These are phyloP conservation scores for Rhipidocladum racemiflorum DNA, from an alignment of 176 grass and related monocot genomes.

Conservation along the genomic window DNA sequence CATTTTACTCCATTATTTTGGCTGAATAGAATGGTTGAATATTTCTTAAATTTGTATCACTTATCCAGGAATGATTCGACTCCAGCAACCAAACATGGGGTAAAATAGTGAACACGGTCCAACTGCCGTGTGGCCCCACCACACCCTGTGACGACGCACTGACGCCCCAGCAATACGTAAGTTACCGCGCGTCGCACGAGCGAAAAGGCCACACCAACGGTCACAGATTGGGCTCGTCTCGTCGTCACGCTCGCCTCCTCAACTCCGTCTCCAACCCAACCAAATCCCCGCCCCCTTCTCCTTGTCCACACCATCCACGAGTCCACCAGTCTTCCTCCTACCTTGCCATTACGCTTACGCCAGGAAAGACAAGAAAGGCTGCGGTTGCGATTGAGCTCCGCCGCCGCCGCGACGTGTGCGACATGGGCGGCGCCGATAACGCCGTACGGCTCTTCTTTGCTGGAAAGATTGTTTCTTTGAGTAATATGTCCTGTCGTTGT, in stretches of 20 bases:
- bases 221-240: conserved; percentile 38
- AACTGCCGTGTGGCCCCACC: background rate
- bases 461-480: conserved; percentile 11
- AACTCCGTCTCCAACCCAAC: background rate
- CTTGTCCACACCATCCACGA: background rate
- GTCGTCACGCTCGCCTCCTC: background rate
- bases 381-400: background rate
- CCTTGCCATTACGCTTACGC: background rate
- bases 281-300: background rate
- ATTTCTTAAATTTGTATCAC: too few relatives aligned
- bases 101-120: too few relatives aligned
- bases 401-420: background rate
- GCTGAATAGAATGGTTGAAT: too few relatives aligned
- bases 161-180: background rate
- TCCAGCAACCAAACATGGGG: too few relatives aligned
- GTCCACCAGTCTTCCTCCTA: too few relatives aligned
- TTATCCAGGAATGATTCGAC: too few relatives aligned
- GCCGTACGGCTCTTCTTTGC: conserved; percentile 21
- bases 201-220: conserved; percentile 78
- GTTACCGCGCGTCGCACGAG: conserved; percentile 31
- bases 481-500: background rate
- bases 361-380: too few relatives aligned
- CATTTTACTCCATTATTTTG: too few relatives aligned
- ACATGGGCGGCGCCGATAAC: conserved; percentile 56
- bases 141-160: background rate